phyloP scores from a whole-genome alignment of 306 rosid species.

The Styphnolobium japonicum region DNA sequence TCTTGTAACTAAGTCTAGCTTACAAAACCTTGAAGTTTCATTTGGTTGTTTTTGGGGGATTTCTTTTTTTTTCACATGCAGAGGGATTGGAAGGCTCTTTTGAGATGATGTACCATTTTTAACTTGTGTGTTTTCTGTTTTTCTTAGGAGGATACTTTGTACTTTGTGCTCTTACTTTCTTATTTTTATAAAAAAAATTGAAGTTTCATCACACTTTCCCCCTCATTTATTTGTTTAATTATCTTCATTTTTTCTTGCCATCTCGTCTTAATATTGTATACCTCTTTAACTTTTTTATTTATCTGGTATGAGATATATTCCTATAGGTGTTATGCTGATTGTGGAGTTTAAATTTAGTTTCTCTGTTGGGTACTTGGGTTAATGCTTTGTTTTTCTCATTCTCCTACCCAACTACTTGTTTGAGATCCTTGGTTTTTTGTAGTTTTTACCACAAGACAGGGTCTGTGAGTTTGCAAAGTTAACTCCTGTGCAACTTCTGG shows the following conservation, averaged over 20 bases:
- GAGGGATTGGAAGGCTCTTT: neutral
- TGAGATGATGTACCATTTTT: neutral
- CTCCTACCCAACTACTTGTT: neutral
- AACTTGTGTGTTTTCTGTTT: neutral
- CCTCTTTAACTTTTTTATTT: neutral
- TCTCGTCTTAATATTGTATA: neutral
- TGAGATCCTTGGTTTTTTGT: constrained; percentile 24
- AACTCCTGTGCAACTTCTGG: constrained; percentile 83
- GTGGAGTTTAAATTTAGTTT: neutral
- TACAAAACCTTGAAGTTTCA: neutral
- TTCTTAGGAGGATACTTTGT: neutral
- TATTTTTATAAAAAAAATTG: neutral
- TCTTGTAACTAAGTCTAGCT: neutral
- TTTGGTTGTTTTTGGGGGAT: neutral
- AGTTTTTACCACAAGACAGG: constrained; percentile 96
- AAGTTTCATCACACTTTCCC: neutral
- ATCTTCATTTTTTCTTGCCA: neutral
- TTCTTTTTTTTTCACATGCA: neutral
- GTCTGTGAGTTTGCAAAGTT: constrained; percentile 97
- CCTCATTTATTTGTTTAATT: neutral
- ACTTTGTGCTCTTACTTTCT: neutral
- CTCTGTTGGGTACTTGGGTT: constrained; percentile 15
- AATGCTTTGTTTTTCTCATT: neutral
- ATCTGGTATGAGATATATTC: neutral
- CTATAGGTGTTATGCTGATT: neutral